Conservation (phyloP, 257 asterid genomes). For the Solanum lycopersicoides region DNA sequence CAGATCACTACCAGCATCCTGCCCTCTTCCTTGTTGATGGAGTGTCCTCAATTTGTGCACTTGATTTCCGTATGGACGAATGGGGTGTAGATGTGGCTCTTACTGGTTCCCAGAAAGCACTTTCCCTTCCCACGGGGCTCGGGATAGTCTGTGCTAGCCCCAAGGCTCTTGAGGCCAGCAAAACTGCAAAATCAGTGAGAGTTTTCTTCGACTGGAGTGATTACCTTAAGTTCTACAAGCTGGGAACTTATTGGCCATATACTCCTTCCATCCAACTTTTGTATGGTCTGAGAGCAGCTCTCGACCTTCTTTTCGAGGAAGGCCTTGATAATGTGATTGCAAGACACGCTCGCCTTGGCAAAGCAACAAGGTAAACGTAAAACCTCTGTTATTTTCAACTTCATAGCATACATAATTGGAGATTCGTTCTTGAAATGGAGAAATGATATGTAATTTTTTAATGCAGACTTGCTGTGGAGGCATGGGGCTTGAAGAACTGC, state of each 20-base stretch:
- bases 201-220: slow-evolving; percentile 98
- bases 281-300: slow-evolving; percentile 76
- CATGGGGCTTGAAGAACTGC: slow-evolving; percentile 99
- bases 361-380: slow-evolving; percentile 67
- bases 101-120: slow-evolving; percentile 95
- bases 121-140: slow-evolving; percentile 90
- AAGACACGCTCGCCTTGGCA: slow-evolving; percentile 79
- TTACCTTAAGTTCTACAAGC: slow-evolving; percentile 79
- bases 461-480: slow-evolving; percentile 89
- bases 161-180: slow-evolving; percentile 82
- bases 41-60: slow-evolving; percentile 95
- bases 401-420: neutral
- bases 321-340: slow-evolving; percentile 90
- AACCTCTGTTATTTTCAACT: neutral
- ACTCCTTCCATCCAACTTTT: slow-evolving; percentile 96
- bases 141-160: slow-evolving; percentile 98
- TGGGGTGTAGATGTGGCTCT: slow-evolving; percentile 98
- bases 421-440: neutral
- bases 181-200: slow-evolving; percentile 80
- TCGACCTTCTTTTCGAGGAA: slow-evolving; percentile 93
- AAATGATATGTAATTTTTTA: neutral
- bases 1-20: slow-evolving; percentile 93
- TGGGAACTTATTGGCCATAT: slow-evolving; percentile 98
- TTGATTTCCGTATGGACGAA: slow-evolving; percentile 97
- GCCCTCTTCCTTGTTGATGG: slow-evolving; percentile 93